phyloP scores from a whole-genome alignment of 225 moss, liverwort and hornwort species.

The Climacium dendroides region DNA sequence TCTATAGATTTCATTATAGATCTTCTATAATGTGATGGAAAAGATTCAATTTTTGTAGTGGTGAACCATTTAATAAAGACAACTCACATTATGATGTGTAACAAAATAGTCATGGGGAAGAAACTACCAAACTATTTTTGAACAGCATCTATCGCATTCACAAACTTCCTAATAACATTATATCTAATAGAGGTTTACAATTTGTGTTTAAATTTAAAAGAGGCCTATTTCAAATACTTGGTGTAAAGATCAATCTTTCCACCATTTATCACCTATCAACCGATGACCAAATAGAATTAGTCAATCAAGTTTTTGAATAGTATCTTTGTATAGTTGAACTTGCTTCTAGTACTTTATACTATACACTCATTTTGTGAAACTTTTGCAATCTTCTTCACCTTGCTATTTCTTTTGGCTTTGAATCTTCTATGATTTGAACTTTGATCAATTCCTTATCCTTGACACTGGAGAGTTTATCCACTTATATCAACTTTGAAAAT shows the following conservation, averaged over 20 bases:
- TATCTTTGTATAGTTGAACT: background rate
- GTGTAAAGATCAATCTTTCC: background rate
- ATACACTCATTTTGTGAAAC: background rate
- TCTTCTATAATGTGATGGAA: background rate
- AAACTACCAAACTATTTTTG: background rate
- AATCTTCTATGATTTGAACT: background rate
- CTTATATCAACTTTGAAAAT: background rate
- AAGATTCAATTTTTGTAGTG: background rate
- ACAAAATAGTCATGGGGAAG: background rate
- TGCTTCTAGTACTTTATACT: background rate
- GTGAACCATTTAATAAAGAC: background rate
- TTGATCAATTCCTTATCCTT: background rate
- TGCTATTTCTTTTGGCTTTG: background rate
- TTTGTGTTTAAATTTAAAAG: background rate
- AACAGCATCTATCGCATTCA: background rate
- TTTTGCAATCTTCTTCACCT: background rate
- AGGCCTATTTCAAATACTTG: background rate
- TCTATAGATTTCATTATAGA: background rate
- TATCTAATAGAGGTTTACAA: background rate
- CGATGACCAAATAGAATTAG: accelerated
- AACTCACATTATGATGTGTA: accelerated
- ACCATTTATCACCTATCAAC: background rate
- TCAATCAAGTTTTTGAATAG: background rate
- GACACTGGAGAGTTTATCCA: background rate
- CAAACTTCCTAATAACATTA: background rate